These are phyloP conservation scores for Macrophomina pseudophaseolina DNA, from an alignment of 2,329 filamentous ascomycete genomes.

Conservation along the genomic window DNA sequence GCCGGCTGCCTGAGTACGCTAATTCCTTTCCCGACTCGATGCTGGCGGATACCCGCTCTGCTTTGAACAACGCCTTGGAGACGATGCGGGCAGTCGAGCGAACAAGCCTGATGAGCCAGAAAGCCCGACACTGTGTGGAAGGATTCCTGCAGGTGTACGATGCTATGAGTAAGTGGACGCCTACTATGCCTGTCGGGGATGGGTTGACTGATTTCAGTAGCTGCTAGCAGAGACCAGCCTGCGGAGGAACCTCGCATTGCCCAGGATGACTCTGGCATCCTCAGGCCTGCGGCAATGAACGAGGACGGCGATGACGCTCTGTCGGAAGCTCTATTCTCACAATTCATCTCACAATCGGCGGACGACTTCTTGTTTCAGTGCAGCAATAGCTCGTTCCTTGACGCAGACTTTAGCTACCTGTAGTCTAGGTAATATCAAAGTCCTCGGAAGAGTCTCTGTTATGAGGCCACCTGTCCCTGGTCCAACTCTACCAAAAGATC, in stretches of 20 bases:
- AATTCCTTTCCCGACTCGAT: background rate
- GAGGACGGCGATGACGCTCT: background rate
- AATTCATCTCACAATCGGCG: background rate
- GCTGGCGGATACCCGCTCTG: background rate
- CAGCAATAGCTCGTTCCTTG: background rate
- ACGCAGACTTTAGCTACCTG: background rate
- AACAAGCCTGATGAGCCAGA: slow-evolving; percentile 5
- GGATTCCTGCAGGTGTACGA: background rate
- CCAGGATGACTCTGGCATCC: background rate
- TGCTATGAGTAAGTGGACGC: background rate
- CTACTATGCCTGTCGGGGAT: too few species aligned
- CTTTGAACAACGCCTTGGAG: background rate
- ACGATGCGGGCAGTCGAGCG: background rate
- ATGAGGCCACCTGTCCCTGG: too few species aligned
- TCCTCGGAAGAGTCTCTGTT: too few species aligned
- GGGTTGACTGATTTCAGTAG: background rate
- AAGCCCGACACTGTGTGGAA: slow-evolving; percentile 3
- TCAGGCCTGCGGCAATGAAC: too few species aligned
- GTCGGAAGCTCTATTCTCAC: background rate
- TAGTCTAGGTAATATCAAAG: background rate
- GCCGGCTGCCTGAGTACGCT: background rate
- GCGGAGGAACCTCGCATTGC: background rate
- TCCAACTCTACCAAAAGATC: too few species aligned
- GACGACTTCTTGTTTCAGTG: slow-evolving; percentile 11
- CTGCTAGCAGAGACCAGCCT: too few species aligned